phyloP scores from a whole-genome alignment of 2,329 filamentous ascomycete species.

The Colletotrichum gigasporum region DNA sequence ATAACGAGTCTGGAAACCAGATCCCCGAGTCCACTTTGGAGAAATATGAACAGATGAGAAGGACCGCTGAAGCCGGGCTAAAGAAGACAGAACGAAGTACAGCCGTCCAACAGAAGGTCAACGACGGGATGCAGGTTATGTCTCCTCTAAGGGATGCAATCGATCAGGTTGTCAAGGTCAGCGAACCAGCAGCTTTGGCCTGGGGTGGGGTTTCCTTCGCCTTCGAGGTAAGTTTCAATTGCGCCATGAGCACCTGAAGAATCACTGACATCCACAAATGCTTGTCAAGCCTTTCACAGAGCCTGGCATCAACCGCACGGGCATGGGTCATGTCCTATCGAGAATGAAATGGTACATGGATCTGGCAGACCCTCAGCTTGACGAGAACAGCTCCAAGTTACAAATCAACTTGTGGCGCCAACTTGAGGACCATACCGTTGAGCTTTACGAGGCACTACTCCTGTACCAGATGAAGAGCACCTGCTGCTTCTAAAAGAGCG shows the following conservation, averaged over 20 bases:
- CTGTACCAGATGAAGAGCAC: constrained; percentile 51
- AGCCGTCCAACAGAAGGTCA: constrained; percentile 37
- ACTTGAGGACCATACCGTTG: constrained; percentile 38
- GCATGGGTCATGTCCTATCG: constrained; percentile 45
- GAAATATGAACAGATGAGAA: constrained; percentile 41
- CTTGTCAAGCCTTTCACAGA: constrained; percentile 41
- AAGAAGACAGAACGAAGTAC: constrained; percentile 37
- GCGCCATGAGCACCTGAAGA: too few relatives aligned
- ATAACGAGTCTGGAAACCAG: neutral
- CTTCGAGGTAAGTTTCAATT: constrained; percentile 43
- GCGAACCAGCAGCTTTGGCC: constrained; percentile 45
- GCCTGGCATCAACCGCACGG: constrained; percentile 41
- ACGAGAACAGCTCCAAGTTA: constrained; percentile 23
- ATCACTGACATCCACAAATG: constrained; percentile 36
- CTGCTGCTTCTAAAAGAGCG: constrained; percentile 36
- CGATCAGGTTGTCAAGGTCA: constrained; percentile 36
- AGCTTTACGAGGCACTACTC: constrained; percentile 50
- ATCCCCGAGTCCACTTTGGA: neutral
- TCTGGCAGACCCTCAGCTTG: constrained; percentile 40
- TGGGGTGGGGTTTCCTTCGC: constrained; percentile 47
- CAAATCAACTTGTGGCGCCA: constrained; percentile 24
- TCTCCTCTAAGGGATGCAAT: constrained; percentile 38
- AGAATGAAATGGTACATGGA: constrained; percentile 51
- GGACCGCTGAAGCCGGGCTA: constrained; percentile 37
- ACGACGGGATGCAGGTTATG: constrained; percentile 36